Conservation (phyloP, 2,329 filamentous ascomycete species). For the Alternaria panax region DNA sequence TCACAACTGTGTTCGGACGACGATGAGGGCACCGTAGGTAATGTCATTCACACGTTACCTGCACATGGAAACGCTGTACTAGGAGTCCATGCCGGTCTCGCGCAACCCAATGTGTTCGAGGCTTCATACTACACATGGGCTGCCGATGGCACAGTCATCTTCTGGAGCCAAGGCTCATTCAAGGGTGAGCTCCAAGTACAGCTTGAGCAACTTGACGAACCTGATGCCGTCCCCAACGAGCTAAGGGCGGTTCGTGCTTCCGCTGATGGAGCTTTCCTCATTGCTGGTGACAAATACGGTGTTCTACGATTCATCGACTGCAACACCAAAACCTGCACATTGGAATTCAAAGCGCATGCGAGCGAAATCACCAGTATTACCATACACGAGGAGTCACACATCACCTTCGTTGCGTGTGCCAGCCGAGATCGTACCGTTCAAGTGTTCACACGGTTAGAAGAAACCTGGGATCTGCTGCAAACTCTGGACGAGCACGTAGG, state of each 20-base stretch:
- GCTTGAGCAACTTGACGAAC: slow-evolving; percentile 66
- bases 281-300: slow-evolving; percentile 88
- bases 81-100: slow-evolving; percentile 72
- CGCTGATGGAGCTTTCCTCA: slow-evolving; percentile 68
- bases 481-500: slow-evolving; percentile 92
- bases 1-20: slow-evolving; percentile 57
- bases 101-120: slow-evolving; percentile 64
- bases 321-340: slow-evolving; percentile 65
- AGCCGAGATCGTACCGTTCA: slow-evolving; percentile 87
- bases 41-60: slow-evolving; percentile 55
- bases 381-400: slow-evolving; percentile 70
- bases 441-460: slow-evolving; percentile 72
- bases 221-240: slow-evolving; percentile 63
- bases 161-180: slow-evolving; percentile 82
- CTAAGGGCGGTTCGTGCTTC: slow-evolving; percentile 67
- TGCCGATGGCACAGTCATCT: slow-evolving; percentile 76
- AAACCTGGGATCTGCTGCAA: slow-evolving; percentile 79
- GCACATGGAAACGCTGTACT: slow-evolving; percentile 68
- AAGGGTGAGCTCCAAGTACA: slow-evolving; percentile 70
- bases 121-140: slow-evolving; percentile 92
- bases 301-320: slow-evolving; percentile 75
- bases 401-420: slow-evolving; percentile 77
- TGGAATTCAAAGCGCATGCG: slow-evolving; percentile 84
- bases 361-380: slow-evolving; percentile 84
- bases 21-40: slow-evolving; percentile 39